These are phyloP conservation scores for Aspergillus texensis DNA, from an alignment of 2,329 filamentous ascomycete species.

Conservation along the genomic window DNA sequence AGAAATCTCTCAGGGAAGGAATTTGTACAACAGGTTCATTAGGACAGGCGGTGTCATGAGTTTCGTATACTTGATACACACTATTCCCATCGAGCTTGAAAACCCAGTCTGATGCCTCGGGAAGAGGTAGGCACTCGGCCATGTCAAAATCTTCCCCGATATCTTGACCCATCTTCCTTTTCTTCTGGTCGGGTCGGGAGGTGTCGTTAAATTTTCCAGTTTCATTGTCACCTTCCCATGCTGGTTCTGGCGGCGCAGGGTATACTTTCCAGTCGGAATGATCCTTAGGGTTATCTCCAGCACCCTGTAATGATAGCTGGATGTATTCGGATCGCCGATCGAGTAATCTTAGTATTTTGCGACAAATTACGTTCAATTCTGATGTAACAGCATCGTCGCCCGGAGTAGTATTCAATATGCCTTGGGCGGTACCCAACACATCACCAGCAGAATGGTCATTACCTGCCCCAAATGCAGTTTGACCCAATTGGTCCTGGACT, in stretches of 20 bases:
- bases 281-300: slow-evolving; percentile 86
- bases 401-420: slow-evolving; percentile 66
- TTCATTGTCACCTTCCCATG: slow-evolving; percentile 71
- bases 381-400: slow-evolving; percentile 78
- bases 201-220: slow-evolving; percentile 33
- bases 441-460: slow-evolving; percentile 48
- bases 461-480: neutral
- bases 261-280: slow-evolving; percentile 83
- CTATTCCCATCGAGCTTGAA: slow-evolving; percentile 81
- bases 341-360: slow-evolving; percentile 86
- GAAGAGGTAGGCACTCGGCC: slow-evolving; percentile 74
- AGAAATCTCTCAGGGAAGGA: slow-evolving; percentile 93
- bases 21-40: slow-evolving; percentile 75
- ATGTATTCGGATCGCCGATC: slow-evolving; percentile 90
- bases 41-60: slow-evolving; percentile 61
- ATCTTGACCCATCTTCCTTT: slow-evolving; percentile 81
- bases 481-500: neutral
- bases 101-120: slow-evolving; percentile 68
- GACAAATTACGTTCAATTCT: slow-evolving; percentile 84
- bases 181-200: slow-evolving; percentile 57
- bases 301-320: slow-evolving; percentile 76
- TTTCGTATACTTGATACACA: slow-evolving; percentile 91
- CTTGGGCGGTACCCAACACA: slow-evolving; percentile 63
- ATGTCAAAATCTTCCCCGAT: slow-evolving; percentile 92
- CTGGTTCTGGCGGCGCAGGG: slow-evolving; percentile 85